Conservation (phyloP, 495 filamentous ascomycete species). For the Annulohypoxylon moriforme region DNA sequence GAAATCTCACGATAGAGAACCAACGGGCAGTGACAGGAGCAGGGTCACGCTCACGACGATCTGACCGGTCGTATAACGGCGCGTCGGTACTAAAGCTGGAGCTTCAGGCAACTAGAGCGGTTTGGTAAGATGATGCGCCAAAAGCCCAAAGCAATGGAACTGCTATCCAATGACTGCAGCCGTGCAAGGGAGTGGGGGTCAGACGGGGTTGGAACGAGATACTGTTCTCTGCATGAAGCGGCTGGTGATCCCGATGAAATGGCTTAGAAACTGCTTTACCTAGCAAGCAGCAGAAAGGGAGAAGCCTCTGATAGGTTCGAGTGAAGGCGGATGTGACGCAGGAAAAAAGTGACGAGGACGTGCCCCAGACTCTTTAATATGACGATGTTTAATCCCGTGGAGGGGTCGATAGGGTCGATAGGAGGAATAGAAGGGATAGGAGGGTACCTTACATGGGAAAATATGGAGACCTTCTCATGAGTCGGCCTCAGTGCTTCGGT, state of each 20-base stretch:
- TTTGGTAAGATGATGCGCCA: constrained; percentile 31
- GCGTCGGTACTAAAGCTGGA: constrained; percentile 27
- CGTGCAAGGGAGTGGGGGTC: constrained; percentile 38
- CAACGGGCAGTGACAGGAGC: constrained; percentile 21
- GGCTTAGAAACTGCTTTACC: constrained; percentile 19
- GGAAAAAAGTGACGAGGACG: constrained; percentile 33
- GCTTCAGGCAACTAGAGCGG: constrained; percentile 23
- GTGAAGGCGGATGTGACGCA: constrained; percentile 32
- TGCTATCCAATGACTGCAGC: constrained; percentile 22
- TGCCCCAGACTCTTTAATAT: constrained; percentile 46
- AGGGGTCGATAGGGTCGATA: constrained; percentile 28
- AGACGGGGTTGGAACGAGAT: constrained; percentile 28
- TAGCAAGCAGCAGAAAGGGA: constrained; percentile 21
- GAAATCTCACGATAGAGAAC: constrained; percentile 26
- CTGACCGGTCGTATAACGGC: constrained; percentile 36
- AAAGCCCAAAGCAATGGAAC: constrained; percentile 19
- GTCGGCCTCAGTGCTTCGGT: constrained; percentile 13
- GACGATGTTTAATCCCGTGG: constrained; percentile 33
- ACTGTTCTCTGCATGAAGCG: constrained; percentile 37
- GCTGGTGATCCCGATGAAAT: constrained; percentile 38
- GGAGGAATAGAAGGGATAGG: constrained; percentile 21
- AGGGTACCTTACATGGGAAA: constrained; percentile 44
- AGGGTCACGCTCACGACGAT: constrained; percentile 41
- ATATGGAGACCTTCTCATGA: constrained; percentile 26
- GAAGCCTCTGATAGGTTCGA: constrained; percentile 28